Conservation (phyloP, 2,329 filamentous ascomycete species). For the Paecilomyces niveus region DNA sequence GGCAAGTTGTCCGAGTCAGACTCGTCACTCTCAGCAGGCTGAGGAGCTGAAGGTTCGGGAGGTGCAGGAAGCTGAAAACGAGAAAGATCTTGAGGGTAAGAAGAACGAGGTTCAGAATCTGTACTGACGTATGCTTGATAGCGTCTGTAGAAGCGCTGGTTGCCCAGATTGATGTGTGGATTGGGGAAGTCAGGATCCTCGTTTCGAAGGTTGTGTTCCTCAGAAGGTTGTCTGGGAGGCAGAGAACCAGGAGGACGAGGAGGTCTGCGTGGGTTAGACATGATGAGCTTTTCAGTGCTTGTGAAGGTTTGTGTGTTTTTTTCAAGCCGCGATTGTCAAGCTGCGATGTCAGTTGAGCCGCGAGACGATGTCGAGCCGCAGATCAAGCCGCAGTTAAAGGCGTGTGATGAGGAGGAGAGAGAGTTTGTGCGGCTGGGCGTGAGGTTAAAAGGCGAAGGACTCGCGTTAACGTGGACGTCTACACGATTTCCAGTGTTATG, state of each 20-base stretch:
- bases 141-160: not conserved
- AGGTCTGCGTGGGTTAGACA: not conserved
- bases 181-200: not conserved
- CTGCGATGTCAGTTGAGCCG: not conserved
- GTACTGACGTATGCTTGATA: not conserved
- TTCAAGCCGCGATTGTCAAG: not conserved
- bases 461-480: not conserved
- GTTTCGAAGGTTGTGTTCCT: not conserved
- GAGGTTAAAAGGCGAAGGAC: not conserved
- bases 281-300: not conserved
- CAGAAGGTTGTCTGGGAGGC: not conserved
- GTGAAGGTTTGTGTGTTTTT: not conserved
- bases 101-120: not conserved
- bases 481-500: not conserved
- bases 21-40: not conserved
- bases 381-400: constrained; percentile 1
- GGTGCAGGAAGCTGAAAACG: not conserved
- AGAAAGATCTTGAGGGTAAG: not conserved
- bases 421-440: not conserved
- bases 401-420: not conserved
- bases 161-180: not conserved
- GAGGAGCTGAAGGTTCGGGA: not conserved
- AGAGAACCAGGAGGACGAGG: not conserved
- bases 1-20: not conserved
- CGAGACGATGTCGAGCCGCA: not conserved